These are phyloP conservation scores for Corylus americana DNA, from an alignment of 306 rosid genomes.

Conservation along the genomic window DNA sequence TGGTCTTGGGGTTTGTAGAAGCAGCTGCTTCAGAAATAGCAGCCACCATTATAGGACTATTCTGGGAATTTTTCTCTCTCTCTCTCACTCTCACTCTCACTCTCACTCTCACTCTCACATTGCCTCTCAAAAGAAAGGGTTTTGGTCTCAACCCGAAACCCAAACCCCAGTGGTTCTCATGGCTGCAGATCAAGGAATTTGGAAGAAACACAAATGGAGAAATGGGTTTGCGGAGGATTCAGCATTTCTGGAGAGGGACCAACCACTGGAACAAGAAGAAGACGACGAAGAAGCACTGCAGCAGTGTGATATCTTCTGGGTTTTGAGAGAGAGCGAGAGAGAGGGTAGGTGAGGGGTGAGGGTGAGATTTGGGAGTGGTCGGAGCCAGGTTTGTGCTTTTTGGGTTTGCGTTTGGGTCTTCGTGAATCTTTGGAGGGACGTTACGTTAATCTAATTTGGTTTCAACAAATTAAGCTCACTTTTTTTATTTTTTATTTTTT, in stretches of 20 bases:
- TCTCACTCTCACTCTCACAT: constrained; percentile 41
- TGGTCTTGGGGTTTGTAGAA: constrained; percentile 36
- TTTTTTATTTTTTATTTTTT: too few species aligned
- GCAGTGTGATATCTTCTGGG: neutral
- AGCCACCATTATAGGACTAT: constrained; percentile 77
- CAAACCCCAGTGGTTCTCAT: constrained; percentile 25
- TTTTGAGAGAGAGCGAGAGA: constrained; percentile 14
- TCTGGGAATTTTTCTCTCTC: constrained; percentile 9
- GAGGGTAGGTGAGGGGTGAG: constrained; percentile 15
- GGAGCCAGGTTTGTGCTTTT: constrained; percentile 26
- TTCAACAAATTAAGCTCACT: neutral
- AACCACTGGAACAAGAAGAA: constrained; percentile 10
- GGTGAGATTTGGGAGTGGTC: constrained; percentile 31
- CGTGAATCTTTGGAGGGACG: constrained; percentile 63
- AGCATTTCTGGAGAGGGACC: constrained; percentile 31
- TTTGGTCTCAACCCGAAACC: constrained; percentile 18
- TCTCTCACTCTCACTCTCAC: neutral
- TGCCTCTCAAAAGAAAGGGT: constrained; percentile 28
- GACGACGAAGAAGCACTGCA: constrained; percentile 31
- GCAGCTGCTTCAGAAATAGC: constrained; percentile 80
- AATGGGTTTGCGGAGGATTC: constrained; percentile 44
- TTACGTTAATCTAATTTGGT: constrained; percentile 29
- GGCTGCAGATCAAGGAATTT: constrained; percentile 35
- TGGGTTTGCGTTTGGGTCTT: constrained; percentile 31
- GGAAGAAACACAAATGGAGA: constrained; percentile 23